These are phyloP conservation scores for Penicillium sp. DNA, from an alignment of 2,329 filamentous ascomycete species.

Conservation along the genomic window DNA sequence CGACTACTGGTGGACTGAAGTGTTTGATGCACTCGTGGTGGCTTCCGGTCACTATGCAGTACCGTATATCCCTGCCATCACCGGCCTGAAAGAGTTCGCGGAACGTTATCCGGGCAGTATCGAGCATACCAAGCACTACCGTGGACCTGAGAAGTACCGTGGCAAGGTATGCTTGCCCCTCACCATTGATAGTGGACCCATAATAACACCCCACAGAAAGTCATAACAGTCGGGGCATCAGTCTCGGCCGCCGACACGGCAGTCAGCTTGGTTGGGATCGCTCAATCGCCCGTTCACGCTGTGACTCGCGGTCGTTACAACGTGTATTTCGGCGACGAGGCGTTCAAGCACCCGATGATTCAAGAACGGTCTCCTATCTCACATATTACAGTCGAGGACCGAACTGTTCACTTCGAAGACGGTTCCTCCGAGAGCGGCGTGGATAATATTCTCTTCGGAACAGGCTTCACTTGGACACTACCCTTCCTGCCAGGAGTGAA, in stretches of 20 bases:
- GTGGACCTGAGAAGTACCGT: slow-evolving; percentile 39
- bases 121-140: slow-evolving; percentile 44
- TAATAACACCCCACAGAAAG: slow-evolving; percentile 42
- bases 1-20: slow-evolving; percentile 63
- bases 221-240: slow-evolving; percentile 63
- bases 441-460: slow-evolving; percentile 65
- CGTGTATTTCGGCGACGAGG: slow-evolving; percentile 58
- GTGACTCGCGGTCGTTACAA: slow-evolving; percentile 55
- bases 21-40: slow-evolving; percentile 61
- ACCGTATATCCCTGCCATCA: slow-evolving; percentile 50
- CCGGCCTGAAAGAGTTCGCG: slow-evolving; percentile 42
- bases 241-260: slow-evolving; percentile 65
- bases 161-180: slow-evolving; percentile 26
- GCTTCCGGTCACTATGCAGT: slow-evolving; percentile 62
- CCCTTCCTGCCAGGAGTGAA: slow-evolving; percentile 57
- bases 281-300: slow-evolving; percentile 51
- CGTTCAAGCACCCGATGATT: slow-evolving; percentile 58
- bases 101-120: slow-evolving; percentile 38
- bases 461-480: slow-evolving; percentile 64
- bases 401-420: slow-evolving; percentile 56
- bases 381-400: slow-evolving; percentile 38
- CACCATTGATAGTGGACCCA: neutral
- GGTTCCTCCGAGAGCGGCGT: slow-evolving; percentile 54
- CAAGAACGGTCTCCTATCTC: slow-evolving; percentile 29
- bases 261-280: slow-evolving; percentile 50